Conservation (phyloP, 1,284 basidiomycete species). For the Thelephora terrestris region DNA sequence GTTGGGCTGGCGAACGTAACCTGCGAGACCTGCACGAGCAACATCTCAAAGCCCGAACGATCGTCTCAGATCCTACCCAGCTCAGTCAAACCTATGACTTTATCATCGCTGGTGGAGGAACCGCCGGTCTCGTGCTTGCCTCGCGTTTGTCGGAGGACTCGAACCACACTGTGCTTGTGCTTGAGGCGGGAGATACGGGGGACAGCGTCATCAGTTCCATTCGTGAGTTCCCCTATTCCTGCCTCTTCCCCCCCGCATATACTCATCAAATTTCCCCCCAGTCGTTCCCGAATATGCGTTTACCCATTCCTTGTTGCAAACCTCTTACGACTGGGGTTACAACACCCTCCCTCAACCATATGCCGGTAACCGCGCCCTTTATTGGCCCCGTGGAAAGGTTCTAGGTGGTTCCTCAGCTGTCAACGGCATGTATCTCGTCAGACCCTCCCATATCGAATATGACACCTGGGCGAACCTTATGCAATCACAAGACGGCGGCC, state of each 20-base stretch:
- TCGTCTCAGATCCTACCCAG: constrained; percentile 6
- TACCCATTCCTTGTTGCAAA: constrained; percentile 36
- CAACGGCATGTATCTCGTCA: constrained; percentile 63
- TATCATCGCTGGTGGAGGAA: constrained; percentile 55
- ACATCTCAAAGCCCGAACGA: no score
- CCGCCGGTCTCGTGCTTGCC: constrained; percentile 66
- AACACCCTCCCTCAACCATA: constrained; percentile 40
- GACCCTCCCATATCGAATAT: constrained; percentile 42
- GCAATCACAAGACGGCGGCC: constrained; percentile 13
- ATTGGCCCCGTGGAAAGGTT: constrained; percentile 58
- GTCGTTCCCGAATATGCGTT: constrained; percentile 44
- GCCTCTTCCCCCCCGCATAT: not conserved
- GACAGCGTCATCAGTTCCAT: constrained; percentile 31
- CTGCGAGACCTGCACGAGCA: no score
- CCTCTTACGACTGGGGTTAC: constrained; percentile 57
- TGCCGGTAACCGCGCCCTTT: constrained; percentile 25
- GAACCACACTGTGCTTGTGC: constrained; percentile 58
- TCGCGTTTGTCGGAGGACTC: constrained; percentile 61
- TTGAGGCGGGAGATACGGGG: constrained; percentile 63
- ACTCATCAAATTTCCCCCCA: constrained; percentile 16
- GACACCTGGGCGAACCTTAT: constrained; percentile 44
- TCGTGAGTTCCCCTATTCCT: constrained; percentile 18
- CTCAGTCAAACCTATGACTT: constrained; percentile 41
- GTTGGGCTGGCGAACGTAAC: no score
- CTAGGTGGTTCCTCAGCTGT: constrained; percentile 64